A percentile compares a stretch with the other conserved stretches of the same genome.
Evolutionary conservation across 768 basidiomycete species (phyloP).

Genomic region (Boletus sp.): DNA sequence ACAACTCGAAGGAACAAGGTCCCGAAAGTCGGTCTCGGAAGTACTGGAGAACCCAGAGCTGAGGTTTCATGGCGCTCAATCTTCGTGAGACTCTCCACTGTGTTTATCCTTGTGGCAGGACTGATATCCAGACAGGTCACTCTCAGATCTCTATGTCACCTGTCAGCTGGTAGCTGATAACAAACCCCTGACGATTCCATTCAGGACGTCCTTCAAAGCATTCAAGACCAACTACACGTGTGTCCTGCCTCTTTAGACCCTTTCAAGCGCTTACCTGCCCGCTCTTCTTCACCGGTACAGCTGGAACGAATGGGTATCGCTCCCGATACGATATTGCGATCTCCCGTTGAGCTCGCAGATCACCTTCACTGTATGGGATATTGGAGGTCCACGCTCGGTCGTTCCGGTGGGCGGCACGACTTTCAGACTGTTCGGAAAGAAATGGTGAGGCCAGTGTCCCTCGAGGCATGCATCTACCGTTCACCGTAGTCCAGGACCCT

Average conservation of each 20-base stretch:
- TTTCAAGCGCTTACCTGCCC: background rate
- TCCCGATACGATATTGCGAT: constrained; percentile 93
- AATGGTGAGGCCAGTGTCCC: constrained; percentile 56
- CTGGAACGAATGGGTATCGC: constrained; percentile 95
- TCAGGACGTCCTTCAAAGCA: constrained; percentile 88
- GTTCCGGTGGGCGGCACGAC: constrained; percentile 90
- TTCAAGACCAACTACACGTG: constrained; percentile 84
- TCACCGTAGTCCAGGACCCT: constrained; percentile 59
- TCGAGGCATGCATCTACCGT: background rate
- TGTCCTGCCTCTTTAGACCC: constrained; percentile 22
- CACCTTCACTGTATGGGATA: constrained; percentile 95
- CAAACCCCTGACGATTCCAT: constrained; percentile 88
- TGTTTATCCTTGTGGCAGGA: constrained; percentile 6
- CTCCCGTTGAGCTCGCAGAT: constrained; percentile 87
- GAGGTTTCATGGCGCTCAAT: constrained; percentile 79
- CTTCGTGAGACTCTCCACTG: constrained; percentile 46
- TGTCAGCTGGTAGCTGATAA: constrained; percentile 92
- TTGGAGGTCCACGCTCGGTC: constrained; percentile 75
- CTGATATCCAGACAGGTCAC: constrained; percentile 51
- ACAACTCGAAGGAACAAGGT: constrained; percentile 81
- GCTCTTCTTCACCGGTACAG: constrained; percentile 36
- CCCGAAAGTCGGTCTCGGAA: constrained; percentile 70
- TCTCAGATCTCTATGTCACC: constrained; percentile 92
- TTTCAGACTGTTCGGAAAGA: constrained; percentile 88
- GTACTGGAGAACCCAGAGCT: constrained; percentile 81